A percentile compares a stretch with the other conserved stretches of the same genome.
phyloP scores from a whole-genome alignment of 306 rosid genomes.

The Gynostemma pentaphyllum region DNA sequence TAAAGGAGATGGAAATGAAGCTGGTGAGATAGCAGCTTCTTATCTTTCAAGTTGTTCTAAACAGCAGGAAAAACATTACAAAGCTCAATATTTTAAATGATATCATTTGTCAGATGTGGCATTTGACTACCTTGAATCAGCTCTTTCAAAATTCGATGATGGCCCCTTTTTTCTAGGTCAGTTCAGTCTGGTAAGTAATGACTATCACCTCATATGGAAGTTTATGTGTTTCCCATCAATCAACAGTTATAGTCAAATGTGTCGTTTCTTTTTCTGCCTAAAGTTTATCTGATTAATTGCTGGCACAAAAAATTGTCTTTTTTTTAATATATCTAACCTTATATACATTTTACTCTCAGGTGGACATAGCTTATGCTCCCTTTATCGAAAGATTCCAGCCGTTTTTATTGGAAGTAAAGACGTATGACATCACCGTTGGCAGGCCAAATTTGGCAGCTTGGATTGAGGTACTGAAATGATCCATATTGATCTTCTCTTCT shows the following conservation, averaged over 20 bases:
- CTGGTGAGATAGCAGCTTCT: conserved; percentile 29
- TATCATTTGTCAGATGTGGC: conserved; percentile 32
- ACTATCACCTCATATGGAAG: background rate
- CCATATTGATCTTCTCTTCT: background rate
- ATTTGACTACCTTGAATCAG: conserved; percentile 54
- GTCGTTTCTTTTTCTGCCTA: background rate
- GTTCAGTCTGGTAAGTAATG: conserved; percentile 46
- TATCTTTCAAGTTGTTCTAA: conserved; percentile 6
- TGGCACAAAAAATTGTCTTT: background rate
- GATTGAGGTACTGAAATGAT: conserved; percentile 40
- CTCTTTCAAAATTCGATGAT: conserved; percentile 60
- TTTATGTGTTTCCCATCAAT: background rate
- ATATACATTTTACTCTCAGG: conserved; percentile 28
- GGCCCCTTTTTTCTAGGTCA: conserved; percentile 83
- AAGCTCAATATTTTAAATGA: background rate
- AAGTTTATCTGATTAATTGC: background rate
- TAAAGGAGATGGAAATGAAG: conserved; percentile 42
- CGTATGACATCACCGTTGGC: conserved; percentile 48
- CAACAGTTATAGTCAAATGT: background rate
- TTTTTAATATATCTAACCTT: background rate
- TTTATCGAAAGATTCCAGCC: conserved; percentile 69
- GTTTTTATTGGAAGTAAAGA: conserved; percentile 42
- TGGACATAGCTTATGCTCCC: conserved; percentile 80
- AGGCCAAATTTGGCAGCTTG: conserved; percentile 61
- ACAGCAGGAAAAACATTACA: background rate